Percentiles rank a stretch among this genome's conserved stretches.
phyloP scores from a whole-genome alignment of 352 stramenopile species.

The Globisporangium takayamanum region DNA sequence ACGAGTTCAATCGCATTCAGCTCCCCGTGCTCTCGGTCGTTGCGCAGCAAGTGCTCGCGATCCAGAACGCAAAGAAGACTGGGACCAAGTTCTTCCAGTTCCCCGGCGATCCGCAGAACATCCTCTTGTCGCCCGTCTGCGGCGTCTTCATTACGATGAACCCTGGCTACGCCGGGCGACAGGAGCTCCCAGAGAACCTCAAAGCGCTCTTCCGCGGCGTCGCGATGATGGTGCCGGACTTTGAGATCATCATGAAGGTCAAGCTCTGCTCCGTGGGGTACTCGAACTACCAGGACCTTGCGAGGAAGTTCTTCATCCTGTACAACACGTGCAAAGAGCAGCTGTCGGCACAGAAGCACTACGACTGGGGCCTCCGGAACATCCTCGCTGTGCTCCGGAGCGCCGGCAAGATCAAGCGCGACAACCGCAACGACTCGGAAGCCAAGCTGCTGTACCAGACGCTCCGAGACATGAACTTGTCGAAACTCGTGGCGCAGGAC shows the following conservation, averaged over 20 bases:
- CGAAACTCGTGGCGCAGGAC: constrained; percentile 97
- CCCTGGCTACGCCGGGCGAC: constrained; percentile 95
- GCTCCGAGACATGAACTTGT: constrained; percentile 97
- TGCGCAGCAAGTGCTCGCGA: constrained; percentile 96
- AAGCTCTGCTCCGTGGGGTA: constrained; percentile 92
- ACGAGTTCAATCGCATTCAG: constrained; percentile 98
- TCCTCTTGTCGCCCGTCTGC: constrained; percentile 92
- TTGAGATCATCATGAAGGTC: constrained; percentile 96
- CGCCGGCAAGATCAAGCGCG: constrained; percentile 89
- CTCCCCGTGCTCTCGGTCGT: constrained; percentile 96
- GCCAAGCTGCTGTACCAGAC: constrained; percentile 87
- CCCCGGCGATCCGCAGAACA: constrained; percentile 95
- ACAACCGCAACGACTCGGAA: constrained; percentile 85
- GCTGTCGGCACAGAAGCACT: constrained; percentile 90
- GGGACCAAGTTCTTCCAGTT: constrained; percentile 96
- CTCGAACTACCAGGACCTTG: constrained; percentile 88
- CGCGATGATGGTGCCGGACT: constrained; percentile 91
- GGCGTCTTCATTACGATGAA: constrained; percentile 99
- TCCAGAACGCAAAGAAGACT: constrained; percentile 97
- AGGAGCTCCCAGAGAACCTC: constrained; percentile 98
- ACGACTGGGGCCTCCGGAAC: constrained; percentile 89
- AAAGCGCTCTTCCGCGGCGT: constrained; percentile 92
- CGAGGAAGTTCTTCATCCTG: constrained; percentile 90
- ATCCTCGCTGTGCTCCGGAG: constrained; percentile 87
- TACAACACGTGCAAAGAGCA: constrained; percentile 91